Conservation (phyloP, 1,284 basidiomycete species). For the Athelia psychrophila region DNA sequence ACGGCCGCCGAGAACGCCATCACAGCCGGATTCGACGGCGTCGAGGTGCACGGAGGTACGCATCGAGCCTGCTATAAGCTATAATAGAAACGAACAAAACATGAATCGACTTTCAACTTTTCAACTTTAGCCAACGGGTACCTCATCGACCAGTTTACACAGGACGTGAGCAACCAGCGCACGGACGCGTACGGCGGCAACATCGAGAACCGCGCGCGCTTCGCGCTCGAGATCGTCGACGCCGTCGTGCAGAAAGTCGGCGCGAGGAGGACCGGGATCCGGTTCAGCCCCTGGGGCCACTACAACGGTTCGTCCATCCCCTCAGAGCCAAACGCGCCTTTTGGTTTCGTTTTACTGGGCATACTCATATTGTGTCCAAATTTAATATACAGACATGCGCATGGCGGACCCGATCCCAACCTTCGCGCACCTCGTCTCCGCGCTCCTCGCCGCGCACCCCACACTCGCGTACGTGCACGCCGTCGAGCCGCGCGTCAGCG, state of each 20-base stretch:
- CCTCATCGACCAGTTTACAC: slow-evolving; percentile 40
- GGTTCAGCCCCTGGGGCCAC: slow-evolving; percentile 50
- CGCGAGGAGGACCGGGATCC: slow-evolving; percentile 40
- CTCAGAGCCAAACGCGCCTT: neutral
- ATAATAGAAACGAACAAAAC: too few relatives aligned
- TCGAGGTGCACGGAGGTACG: neutral
- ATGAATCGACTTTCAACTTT: too few relatives aligned
- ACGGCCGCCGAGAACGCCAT: slow-evolving; percentile 41
- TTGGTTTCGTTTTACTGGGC: neutral
- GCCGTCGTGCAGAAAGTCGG: slow-evolving; percentile 35
- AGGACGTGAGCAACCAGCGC: slow-evolving; percentile 43
- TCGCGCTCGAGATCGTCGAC: slow-evolving; percentile 44
- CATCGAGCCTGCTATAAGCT: too few relatives aligned
- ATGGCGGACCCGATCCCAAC: slow-evolving; percentile 43
- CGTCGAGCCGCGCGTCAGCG: slow-evolving; percentile 34
- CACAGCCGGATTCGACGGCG: slow-evolving; percentile 44
- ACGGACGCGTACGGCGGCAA: slow-evolving; percentile 56
- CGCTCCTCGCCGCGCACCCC: slow-evolving; percentile 33
- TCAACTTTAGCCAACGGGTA: slow-evolving; percentile 35
- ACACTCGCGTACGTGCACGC: slow-evolving; percentile 54
- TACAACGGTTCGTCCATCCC: slow-evolving; percentile 28
- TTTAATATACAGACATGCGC: slow-evolving; percentile 33
- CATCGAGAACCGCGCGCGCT: slow-evolving; percentile 47
- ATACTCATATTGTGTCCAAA: neutral
- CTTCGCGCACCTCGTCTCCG: slow-evolving; percentile 31